Conservation (phyloP, 2,329 filamentous ascomycete genomes). For the Grosmannia huntii region DNA sequence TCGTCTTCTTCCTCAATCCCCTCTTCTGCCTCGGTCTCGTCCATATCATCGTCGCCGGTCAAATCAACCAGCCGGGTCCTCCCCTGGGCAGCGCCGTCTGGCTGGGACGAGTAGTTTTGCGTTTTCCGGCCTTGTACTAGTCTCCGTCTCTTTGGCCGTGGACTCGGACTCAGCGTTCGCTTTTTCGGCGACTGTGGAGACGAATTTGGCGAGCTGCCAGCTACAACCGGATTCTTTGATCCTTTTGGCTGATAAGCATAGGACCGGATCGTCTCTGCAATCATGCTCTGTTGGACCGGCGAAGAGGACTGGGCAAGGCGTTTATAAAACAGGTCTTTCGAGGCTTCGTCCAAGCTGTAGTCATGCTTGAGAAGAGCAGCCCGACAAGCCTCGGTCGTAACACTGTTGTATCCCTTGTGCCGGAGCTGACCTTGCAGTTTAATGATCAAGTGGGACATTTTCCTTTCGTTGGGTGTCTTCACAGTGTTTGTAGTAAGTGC, state of each 20-base stretch:
- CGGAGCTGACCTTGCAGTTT: conserved; percentile 8
- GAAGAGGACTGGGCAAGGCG: neutral
- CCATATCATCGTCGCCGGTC: conserved; percentile 18
- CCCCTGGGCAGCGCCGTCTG: conserved; percentile 12
- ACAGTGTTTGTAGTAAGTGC: neutral
- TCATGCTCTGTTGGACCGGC: neutral
- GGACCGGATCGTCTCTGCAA: conserved; percentile 9
- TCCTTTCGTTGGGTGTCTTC: conserved; percentile 6
- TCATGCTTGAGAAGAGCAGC: conserved; percentile 4
- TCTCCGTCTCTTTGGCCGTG: conserved; percentile 15
- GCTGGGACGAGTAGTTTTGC: conserved; percentile 11
- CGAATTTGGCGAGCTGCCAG: neutral
- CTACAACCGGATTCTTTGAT: neutral
- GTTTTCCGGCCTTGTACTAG: conserved; percentile 16
- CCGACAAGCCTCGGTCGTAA: conserved; percentile 3
- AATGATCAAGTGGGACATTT: conserved; percentile 3
- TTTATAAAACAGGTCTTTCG: conserved; percentile 6
- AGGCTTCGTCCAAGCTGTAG: conserved; percentile 8
- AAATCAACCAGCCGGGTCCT: neutral
- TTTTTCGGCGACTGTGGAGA: conserved; percentile 5
- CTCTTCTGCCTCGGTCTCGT: conserved; percentile 22
- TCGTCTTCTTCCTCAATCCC: conserved; percentile 22
- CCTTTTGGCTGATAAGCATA: conserved; percentile 9
- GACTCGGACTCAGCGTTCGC: conserved; percentile 6
- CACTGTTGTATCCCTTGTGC: neutral